Conservation (phyloP, 306 rosid species). For the Malus domestica region ASM211411v1 NC_041789.1:21086501-21087000, state of each 20-base stretch:
- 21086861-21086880: conserved; percentile 88
- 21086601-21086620: conserved; percentile 93
- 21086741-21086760: not conserved
- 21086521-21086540: not conserved
- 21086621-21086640: conserved; percentile 62
- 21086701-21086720: conserved; percentile 93
- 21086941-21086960: conserved; percentile 34
- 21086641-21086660: conserved; percentile 94
- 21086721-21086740: not conserved
- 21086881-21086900: conserved; percentile 89
- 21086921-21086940: conserved; percentile 98
- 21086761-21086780: not conserved
- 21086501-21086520: not conserved
- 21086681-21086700: conserved; percentile 92
- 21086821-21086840: conserved; percentile 59
- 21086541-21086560: not conserved
- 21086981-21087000: not conserved
- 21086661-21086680: conserved; percentile 93
- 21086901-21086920: conserved; percentile 89
- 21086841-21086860: conserved; percentile 69
- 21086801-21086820: not conserved
- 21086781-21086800: not conserved
- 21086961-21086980: not conserved
- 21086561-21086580: not conserved
- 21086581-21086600: conserved; percentile 74